These are phyloP conservation scores for Coemansia sp. DNA, from an alignment of 192 early-diverging fungal species.

Conservation along the genomic window DNA sequence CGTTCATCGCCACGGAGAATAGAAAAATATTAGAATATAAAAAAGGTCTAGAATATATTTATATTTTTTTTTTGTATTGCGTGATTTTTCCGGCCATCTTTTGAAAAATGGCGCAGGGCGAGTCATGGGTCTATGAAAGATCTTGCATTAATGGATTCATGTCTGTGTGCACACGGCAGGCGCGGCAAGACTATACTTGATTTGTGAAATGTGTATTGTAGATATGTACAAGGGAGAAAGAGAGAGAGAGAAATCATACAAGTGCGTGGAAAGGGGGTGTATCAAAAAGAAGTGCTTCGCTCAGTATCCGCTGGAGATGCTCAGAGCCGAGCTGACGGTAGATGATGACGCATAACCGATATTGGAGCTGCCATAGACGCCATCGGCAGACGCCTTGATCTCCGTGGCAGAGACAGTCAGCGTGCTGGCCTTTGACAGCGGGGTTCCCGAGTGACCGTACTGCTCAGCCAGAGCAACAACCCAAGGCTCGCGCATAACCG, in stretches of 20 bases:
- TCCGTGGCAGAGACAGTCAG: conserved; percentile 26
- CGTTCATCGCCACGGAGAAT: background rate
- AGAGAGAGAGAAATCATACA: conserved; percentile 9
- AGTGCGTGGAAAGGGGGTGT: background rate
- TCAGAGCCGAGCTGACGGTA: conserved; percentile 52
- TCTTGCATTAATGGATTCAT: background rate
- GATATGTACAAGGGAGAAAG: conserved; percentile 1
- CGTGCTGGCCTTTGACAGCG: conserved; percentile 38
- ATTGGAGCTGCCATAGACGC: conserved; percentile 37
- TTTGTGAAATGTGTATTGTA: background rate
- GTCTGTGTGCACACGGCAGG: background rate
- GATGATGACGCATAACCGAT: conserved; percentile 42
- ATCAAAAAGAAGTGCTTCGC: background rate
- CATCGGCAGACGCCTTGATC: conserved; percentile 38
- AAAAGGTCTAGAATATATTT: background rate
- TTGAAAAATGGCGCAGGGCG: background rate
- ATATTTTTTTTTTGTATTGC: too few relatives aligned
- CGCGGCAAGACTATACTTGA: background rate
- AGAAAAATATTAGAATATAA: background rate
- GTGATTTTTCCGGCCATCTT: too few relatives aligned
- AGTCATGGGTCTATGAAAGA: background rate
- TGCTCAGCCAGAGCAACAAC: conserved; percentile 44
- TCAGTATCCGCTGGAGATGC: conserved; percentile 48
- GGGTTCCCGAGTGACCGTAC: conserved; percentile 21
- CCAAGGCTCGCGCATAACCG: conserved; percentile 79